Evolutionary conservation across 2,329 filamentous ascomycete species (phyloP).

Genomic region (Trichothecium sympodiale): DNA sequence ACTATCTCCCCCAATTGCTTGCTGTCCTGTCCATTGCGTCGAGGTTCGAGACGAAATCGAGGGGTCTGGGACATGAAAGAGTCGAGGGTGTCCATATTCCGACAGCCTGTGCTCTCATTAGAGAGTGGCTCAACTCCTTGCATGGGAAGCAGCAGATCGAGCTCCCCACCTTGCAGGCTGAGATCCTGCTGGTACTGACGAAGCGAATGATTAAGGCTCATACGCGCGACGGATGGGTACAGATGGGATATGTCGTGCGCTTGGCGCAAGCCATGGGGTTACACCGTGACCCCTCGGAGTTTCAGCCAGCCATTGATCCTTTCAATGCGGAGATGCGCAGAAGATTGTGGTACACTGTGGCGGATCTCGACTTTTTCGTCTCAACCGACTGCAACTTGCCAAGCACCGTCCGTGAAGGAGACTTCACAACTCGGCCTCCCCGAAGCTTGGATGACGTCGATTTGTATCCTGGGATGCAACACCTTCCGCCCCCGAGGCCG

Average conservation of each 20-base stretch:
- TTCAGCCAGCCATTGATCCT: slow-evolving; percentile 32
- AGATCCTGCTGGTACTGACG: slow-evolving; percentile 41
- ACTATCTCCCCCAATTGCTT: slow-evolving; percentile 42
- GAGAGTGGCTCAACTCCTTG: slow-evolving; percentile 40
- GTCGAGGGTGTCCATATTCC: slow-evolving; percentile 44
- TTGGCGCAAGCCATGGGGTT: slow-evolving; percentile 50
- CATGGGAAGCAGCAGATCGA: slow-evolving; percentile 42
- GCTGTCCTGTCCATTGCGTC: slow-evolving; percentile 42
- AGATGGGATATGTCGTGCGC: slow-evolving; percentile 42
- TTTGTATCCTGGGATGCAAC: slow-evolving; percentile 33
- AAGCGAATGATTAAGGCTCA: slow-evolving; percentile 39
- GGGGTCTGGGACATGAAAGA: slow-evolving; percentile 39
- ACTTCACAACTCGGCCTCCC: slow-evolving; percentile 41
- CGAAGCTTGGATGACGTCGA: slow-evolving; percentile 42
- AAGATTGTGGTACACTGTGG: slow-evolving; percentile 44
- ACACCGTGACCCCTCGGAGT: slow-evolving; percentile 45
- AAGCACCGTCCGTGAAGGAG: slow-evolving; percentile 37
- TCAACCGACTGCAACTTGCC: slow-evolving; percentile 42
- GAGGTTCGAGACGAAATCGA: slow-evolving; percentile 38
- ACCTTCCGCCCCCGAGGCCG: slow-evolving; percentile 35
- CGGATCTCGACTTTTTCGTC: slow-evolving; percentile 45
- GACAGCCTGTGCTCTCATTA: slow-evolving; percentile 43
- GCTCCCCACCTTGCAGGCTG: slow-evolving; percentile 40
- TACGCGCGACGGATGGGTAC: slow-evolving; percentile 41
- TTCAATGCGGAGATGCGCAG: slow-evolving; percentile 43